phyloP scores from a whole-genome alignment of 352 stramenopile species.

The Aphanomyces invadans region DNA sequence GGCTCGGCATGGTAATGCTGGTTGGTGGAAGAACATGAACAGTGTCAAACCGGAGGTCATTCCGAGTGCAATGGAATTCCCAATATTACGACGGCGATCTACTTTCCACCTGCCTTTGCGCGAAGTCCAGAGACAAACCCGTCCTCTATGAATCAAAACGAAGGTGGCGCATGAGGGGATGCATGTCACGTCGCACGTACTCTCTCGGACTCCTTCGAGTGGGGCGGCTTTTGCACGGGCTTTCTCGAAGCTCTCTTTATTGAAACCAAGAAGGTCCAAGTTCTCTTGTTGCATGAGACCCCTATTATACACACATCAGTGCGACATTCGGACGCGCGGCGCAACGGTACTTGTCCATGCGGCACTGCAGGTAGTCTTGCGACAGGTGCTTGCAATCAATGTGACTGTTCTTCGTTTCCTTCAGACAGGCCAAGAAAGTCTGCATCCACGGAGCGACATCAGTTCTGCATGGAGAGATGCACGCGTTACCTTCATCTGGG shows the following conservation, averaged over 20 bases:
- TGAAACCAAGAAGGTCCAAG: constrained; percentile 74
- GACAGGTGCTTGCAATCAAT: constrained; percentile 87
- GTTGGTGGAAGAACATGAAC: too few relatives aligned
- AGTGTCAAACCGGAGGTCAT: too few relatives aligned
- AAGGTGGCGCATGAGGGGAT: not conserved
- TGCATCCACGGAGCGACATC: constrained; percentile 23
- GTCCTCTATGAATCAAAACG: constrained; percentile 34
- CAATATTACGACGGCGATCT: constrained; percentile 29
- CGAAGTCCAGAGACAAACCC: constrained; percentile 75
- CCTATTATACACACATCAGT: constrained; percentile 30
- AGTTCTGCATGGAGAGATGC: not conserved
- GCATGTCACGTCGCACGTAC: constrained; percentile 22
- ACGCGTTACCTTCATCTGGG: constrained; percentile 57
- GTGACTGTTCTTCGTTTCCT: constrained; percentile 69
- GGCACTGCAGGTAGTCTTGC: constrained; percentile 80
- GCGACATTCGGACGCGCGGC: too few relatives aligned
- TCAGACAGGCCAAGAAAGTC: constrained; percentile 80
- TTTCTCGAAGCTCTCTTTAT: constrained; percentile 73
- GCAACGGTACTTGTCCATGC: constrained; percentile 77
- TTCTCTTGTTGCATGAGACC: constrained; percentile 80
- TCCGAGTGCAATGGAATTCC: not conserved
- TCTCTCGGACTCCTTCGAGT: constrained; percentile 64
- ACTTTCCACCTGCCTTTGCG: constrained; percentile 63
- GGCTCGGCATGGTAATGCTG: too few relatives aligned
- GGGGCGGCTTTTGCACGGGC: constrained; percentile 35